phyloP scores from a whole-genome alignment of 2,329 filamentous ascomycete species.

The Fusarium robinianum region DNA sequence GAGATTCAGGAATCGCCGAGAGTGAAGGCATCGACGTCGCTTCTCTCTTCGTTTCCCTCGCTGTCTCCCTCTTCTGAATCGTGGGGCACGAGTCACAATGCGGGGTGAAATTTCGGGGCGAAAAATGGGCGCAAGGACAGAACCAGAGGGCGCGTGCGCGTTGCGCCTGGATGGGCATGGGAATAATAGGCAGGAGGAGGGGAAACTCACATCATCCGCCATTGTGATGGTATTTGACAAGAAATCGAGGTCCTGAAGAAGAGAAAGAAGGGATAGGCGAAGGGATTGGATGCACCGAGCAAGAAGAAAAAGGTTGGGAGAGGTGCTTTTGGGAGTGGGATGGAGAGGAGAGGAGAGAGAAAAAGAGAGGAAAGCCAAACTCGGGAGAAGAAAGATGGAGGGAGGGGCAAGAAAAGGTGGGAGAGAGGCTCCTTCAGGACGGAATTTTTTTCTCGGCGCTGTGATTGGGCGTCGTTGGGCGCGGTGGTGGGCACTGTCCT shows the following conservation, averaged over 20 bases:
- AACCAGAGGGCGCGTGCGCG: conserved; percentile 32
- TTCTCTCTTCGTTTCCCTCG: no score
- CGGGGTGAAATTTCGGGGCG: conserved; percentile 51
- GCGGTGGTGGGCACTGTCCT: conserved; percentile 33
- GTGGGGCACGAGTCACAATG: conserved; percentile 49
- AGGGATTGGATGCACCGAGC: conserved; percentile 18
- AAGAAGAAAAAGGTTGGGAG: conserved; percentile 35
- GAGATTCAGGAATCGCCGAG: no score
- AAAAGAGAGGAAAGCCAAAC: conserved; percentile 36
- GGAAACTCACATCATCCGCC: conserved; percentile 60
- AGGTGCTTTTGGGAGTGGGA: conserved; percentile 37
- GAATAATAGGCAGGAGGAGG: conserved; percentile 8
- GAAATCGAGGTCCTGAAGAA: conserved; percentile 39
- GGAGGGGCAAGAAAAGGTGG: conserved; percentile 43
- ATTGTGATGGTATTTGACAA: conserved; percentile 57
- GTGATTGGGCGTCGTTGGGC: conserved; percentile 43
- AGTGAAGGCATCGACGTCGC: no score
- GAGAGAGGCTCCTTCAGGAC: conserved; percentile 40
- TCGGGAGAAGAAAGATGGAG: conserved; percentile 36
- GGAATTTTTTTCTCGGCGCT: conserved; percentile 46
- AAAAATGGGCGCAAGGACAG: conserved; percentile 39
- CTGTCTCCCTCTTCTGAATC: conserved; percentile 31
- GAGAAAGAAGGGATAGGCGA: conserved; percentile 36
- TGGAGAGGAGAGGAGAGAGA: conserved; percentile 39
- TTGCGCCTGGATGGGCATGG: conserved; percentile 9